Percentiles rank a stretch among this genome's conserved stretches.
phyloP scores from a whole-genome alignment of 2,329 filamentous ascomycete genomes.

The Thelonectria blattea region DNA sequence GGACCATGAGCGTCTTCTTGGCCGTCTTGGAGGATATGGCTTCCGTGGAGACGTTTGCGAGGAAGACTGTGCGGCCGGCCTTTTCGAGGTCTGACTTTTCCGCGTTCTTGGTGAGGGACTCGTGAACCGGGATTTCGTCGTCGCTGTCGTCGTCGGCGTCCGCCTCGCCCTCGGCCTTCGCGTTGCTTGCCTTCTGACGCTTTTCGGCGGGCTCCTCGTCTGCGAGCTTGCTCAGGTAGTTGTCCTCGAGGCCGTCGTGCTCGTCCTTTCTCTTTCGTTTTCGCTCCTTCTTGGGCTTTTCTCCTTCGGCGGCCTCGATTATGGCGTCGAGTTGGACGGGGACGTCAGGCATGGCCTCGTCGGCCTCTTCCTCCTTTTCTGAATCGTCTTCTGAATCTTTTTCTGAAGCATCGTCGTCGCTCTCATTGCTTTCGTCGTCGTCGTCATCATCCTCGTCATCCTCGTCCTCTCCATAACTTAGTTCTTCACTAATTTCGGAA shows the following conservation, averaged over 20 bases:
- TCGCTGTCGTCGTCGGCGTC: too few species aligned
- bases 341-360: slow-evolving; percentile 44
- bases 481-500: slow-evolving; percentile 43
- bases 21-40: slow-evolving; percentile 83
- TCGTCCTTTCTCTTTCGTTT: slow-evolving; percentile 73
- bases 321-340: slow-evolving; percentile 46
- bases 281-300: slow-evolving; percentile 51
- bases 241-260: slow-evolving; percentile 72
- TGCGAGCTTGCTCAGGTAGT: slow-evolving; percentile 71
- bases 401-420: slow-evolving; percentile 23
- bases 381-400: slow-evolving; percentile 39
- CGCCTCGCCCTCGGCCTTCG: slow-evolving; percentile 36
- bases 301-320: slow-evolving; percentile 43
- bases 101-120: slow-evolving; percentile 60
- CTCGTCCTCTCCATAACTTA: slow-evolving; percentile 43
- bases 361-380: slow-evolving; percentile 40
- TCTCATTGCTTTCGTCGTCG: slow-evolving; percentile 34
- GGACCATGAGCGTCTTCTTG: slow-evolving; percentile 77
- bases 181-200: slow-evolving; percentile 52
- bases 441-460: slow-evolving; percentile 36
- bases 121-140: slow-evolving; percentile 55
- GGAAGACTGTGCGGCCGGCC: slow-evolving; percentile 86
- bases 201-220: slow-evolving; percentile 63
- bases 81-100: slow-evolving; percentile 76
- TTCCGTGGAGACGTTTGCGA: slow-evolving; percentile 85